Percentiles rank a stretch among this genome's conserved stretches.
These are phyloP conservation scores for Aureobasidium mangrovei DNA, from an alignment of 2,329 filamentous ascomycete genomes.

Conservation along the genomic window DNA sequence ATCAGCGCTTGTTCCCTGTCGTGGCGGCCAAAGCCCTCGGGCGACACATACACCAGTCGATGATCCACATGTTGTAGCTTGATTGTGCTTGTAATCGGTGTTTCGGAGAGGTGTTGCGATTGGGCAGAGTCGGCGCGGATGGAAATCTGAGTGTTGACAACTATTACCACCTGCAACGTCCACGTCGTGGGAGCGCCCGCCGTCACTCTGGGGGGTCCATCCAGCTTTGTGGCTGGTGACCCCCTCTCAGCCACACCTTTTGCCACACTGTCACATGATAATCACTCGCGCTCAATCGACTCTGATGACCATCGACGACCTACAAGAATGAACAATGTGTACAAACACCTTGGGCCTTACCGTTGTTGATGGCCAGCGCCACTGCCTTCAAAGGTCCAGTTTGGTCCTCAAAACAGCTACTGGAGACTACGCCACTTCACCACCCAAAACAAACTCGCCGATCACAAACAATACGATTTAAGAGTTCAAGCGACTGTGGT, in stretches of 20 bases:
- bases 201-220: slow-evolving; percentile 10
- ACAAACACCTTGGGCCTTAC: no score
- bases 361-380: no score
- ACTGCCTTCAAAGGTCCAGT: no score
- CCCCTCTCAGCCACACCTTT: not conserved
- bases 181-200: slow-evolving; percentile 9
- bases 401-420: not conserved
- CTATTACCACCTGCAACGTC: slow-evolving; percentile 5
- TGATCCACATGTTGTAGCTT: slow-evolving; percentile 64
- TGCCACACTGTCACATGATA: no score
- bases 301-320: no score
- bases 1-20: slow-evolving; percentile 8
- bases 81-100: not conserved
- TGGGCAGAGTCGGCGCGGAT: not conserved
- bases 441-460: not conserved
- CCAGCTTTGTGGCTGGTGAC: not conserved
- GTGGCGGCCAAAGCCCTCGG: slow-evolving; percentile 15
- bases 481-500: not conserved
- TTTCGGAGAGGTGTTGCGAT: not conserved
- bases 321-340: no score
- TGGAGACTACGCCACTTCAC: not conserved
- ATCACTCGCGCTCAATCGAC: no score
- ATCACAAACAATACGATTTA: not conserved
- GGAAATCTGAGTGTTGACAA: slow-evolving; percentile 3
- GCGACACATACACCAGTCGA: slow-evolving; percentile 75